These are phyloP conservation scores for Aspergillus persii DNA, from an alignment of 2,329 filamentous ascomycete genomes.

Conservation along the genomic window DNA sequence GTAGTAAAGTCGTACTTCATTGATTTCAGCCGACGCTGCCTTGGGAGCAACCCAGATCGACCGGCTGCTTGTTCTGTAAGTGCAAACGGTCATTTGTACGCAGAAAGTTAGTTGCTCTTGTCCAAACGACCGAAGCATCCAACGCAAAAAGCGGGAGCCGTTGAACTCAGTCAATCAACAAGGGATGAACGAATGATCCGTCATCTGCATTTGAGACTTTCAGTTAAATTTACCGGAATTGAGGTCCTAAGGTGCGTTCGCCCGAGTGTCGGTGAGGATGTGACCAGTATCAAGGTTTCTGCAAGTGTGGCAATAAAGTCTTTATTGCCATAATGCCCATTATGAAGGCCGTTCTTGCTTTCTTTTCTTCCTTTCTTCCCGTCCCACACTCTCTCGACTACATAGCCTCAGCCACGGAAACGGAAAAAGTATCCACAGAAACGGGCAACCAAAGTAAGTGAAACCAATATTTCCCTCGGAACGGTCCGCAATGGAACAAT, in stretches of 20 bases:
- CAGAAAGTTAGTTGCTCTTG: neutral
- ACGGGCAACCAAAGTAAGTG: neutral
- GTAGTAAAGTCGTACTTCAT: neutral
- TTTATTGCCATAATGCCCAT: neutral
- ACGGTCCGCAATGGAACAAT: slow-evolving; percentile 5
- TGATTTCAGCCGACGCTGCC: neutral
- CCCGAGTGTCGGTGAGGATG: slow-evolving; percentile 10
- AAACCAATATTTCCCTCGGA: neutral
- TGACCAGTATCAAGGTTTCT: slow-evolving; percentile 3
- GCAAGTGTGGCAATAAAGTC: neutral
- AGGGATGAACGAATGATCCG: neutral
- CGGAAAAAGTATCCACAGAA: neutral
- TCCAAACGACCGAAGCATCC: neutral
- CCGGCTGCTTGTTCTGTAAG: neutral
- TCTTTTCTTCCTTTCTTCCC: neutral
- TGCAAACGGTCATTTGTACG: neutral
- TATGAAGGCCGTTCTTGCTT: neutral
- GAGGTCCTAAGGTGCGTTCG: neutral
- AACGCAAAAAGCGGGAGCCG: neutral
- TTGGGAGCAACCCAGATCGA: neutral
- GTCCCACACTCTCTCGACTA: neutral
- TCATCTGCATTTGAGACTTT: neutral
- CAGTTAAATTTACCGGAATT: neutral
- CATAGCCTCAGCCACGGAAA: neutral
- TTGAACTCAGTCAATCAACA: neutral